phyloP scores from a whole-genome alignment of 345 rosid species.

The Boechera retrofracta region DNA sequence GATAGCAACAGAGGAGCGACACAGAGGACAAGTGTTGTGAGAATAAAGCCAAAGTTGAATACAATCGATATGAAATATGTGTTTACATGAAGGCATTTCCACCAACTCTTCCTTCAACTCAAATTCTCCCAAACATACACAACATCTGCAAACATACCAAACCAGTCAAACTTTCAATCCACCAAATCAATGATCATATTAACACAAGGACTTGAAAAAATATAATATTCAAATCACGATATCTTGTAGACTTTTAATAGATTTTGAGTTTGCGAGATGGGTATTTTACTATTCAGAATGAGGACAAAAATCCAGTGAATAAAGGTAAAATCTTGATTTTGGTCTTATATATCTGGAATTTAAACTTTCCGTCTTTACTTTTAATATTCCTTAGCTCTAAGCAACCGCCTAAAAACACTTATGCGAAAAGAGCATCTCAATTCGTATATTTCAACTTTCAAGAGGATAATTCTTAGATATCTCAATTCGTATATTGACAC shows the following conservation, averaged over 20 bases:
- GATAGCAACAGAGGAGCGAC: slow-evolving; percentile 67
- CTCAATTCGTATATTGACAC: slow-evolving; percentile 12
- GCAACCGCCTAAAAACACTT: slow-evolving; percentile 41
- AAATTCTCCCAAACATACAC: slow-evolving; percentile 93
- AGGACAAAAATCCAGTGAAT: slow-evolving; percentile 3
- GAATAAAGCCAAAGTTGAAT: slow-evolving; percentile 81
- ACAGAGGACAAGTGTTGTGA: slow-evolving; percentile 90
- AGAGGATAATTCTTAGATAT: slow-evolving; percentile 34
- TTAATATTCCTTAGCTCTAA: slow-evolving; percentile 41
- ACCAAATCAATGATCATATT: slow-evolving; percentile 18
- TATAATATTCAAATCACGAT: not conserved
- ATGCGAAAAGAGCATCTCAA: slow-evolving; percentile 33
- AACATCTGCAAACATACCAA: slow-evolving; percentile 58
- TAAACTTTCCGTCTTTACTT: slow-evolving; percentile 31
- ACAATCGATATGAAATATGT: slow-evolving; percentile 89
- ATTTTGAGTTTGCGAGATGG: not conserved
- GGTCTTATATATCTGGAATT: slow-evolving; percentile 33
- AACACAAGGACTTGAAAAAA: not conserved
- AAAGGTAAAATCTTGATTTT: slow-evolving; percentile 14
- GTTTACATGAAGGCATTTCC: slow-evolving; percentile 86
- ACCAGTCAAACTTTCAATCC: slow-evolving; percentile 20
- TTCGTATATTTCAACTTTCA: slow-evolving; percentile 21
- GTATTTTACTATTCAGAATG: slow-evolving; percentile 2
- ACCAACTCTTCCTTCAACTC: slow-evolving; percentile 84
- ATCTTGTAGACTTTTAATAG: not conserved